A percentile compares a stretch with the other conserved stretches of the same genome.
Evolutionary conservation across 495 filamentous ascomycete genomes (phyloP).

Genomic region (Penicillium robsamsonii): DNA sequence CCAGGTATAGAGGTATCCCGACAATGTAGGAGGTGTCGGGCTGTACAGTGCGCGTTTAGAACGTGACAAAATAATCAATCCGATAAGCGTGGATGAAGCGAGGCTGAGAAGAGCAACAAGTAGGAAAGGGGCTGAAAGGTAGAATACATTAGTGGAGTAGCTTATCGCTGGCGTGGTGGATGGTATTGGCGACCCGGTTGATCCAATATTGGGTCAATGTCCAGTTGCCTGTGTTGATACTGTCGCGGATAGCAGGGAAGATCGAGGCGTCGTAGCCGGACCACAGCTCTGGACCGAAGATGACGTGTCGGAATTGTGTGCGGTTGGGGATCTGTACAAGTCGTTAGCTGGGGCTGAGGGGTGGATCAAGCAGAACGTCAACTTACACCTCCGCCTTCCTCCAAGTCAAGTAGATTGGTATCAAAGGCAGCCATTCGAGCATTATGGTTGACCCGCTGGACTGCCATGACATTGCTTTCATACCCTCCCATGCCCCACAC

Average conservation of each 20-base stretch:
- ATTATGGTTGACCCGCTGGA: slow-evolving; percentile 67
- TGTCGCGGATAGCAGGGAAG: slow-evolving; percentile 85
- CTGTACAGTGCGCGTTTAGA: slow-evolving; percentile 28
- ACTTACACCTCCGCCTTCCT: slow-evolving; percentile 65
- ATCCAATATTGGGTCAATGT: slow-evolving; percentile 65
- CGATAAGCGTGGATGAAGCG: slow-evolving; percentile 14
- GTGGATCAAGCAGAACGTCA: not conserved
- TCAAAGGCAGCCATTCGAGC: slow-evolving; percentile 76
- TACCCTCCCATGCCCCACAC: slow-evolving; percentile 66
- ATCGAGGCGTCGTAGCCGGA: slow-evolving; percentile 69
- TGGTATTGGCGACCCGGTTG: slow-evolving; percentile 65
- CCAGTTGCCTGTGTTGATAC: slow-evolving; percentile 71
- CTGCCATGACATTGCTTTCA: slow-evolving; percentile 63
- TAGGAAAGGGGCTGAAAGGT: slow-evolving; percentile 9
- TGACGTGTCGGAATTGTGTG: slow-evolving; percentile 90
- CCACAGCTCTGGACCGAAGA: slow-evolving; percentile 83
- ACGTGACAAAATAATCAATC: slow-evolving; percentile 7
- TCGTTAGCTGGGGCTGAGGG: slow-evolving; percentile 12
- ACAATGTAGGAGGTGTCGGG: not conserved
- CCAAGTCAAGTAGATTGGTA: slow-evolving; percentile 73
- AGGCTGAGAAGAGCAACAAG: slow-evolving; percentile 12
- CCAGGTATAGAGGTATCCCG: slow-evolving; percentile 14
- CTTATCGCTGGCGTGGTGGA: slow-evolving; percentile 63
- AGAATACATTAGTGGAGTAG: slow-evolving; percentile 43
- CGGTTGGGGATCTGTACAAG: slow-evolving; percentile 71